Evolutionary conservation across 1,139 yeast genomes (phyloP).

Genomic region (Hanseniaspora sp.): DNA sequence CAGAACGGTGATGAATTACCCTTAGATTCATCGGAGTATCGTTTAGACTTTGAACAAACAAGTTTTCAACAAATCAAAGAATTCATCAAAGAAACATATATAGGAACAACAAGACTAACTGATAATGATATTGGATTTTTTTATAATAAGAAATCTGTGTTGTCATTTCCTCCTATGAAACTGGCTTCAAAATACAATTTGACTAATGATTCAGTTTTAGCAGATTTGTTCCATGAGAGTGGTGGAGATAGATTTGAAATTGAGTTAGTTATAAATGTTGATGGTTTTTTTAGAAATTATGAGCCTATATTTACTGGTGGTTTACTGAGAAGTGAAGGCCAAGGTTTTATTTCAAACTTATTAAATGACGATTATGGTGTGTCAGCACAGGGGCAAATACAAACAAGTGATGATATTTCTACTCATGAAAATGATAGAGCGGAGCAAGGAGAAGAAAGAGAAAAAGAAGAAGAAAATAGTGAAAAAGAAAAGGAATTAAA

Average conservation of each 20-base stretch:
- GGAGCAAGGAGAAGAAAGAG: not conserved
- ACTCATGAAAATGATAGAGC: no score
- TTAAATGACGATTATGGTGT: not conserved
- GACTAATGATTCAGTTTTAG: not conserved
- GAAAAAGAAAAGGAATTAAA: not conserved
- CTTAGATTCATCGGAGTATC: not conserved
- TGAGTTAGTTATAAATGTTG: conserved; percentile 25
- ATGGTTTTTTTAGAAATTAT: conserved; percentile 17
- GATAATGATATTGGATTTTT: conserved; percentile 8
- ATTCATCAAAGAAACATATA: not conserved
- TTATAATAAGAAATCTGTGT: not conserved
- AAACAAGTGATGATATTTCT: no score
- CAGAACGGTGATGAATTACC: not conserved
- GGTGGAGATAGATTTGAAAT: conserved; percentile 18
- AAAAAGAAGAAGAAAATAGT: not conserved
- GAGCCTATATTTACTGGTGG: conserved; percentile 17
- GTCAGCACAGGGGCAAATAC: no score
- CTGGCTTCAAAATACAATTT: not conserved
- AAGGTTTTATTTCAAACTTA: not conserved
- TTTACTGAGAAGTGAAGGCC: conserved; percentile 2
- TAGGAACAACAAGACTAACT: conserved; percentile 8
- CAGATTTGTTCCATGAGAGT: not conserved
- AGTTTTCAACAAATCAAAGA: not conserved
- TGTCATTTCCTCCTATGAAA: not conserved
- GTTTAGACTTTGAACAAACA: not conserved